A percentile compares a stretch with the other conserved stretches of the same genome.
phyloP scores from a whole-genome alignment of 2,329 filamentous ascomycete species.

The Penicillium hordei region DNA sequence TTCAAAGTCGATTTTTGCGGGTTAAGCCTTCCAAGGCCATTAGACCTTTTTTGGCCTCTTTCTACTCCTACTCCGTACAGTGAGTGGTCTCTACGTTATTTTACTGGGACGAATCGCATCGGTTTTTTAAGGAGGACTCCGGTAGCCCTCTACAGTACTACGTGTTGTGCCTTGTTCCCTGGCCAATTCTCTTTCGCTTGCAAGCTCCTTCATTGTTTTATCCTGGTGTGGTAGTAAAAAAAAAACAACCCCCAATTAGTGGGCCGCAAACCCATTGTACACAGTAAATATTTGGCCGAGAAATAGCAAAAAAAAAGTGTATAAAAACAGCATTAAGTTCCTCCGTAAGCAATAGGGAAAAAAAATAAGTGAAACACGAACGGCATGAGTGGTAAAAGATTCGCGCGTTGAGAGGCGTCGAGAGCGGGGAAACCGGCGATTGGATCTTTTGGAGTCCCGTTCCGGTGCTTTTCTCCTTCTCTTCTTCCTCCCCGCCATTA shows the following conservation, averaged over 20 bases:
- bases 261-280: neutral
- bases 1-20: neutral
- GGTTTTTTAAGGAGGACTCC: neutral
- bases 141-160: neutral
- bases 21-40: neutral
- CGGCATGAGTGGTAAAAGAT: conserved; percentile 7
- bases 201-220: neutral
- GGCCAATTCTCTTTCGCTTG: neutral
- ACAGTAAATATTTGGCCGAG: neutral
- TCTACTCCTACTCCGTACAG: neutral
- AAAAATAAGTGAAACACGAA: conserved; percentile 4
- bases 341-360: neutral
- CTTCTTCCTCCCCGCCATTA: conserved; percentile 33
- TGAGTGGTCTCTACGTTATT: neutral
- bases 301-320: neutral
- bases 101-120: neutral
- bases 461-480: conserved; percentile 34
- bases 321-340: neutral
- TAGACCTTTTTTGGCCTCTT: too few species aligned
- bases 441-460: conserved; percentile 34
- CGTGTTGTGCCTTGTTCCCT: neutral
- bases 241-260: neutral
- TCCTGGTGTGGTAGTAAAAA: neutral
- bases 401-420: conserved; percentile 26
- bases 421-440: conserved; percentile 36